Evolutionary conservation across 2,329 filamentous ascomycete genomes (phyloP).

Genomic region (Colletotrichum agaves): DNA sequence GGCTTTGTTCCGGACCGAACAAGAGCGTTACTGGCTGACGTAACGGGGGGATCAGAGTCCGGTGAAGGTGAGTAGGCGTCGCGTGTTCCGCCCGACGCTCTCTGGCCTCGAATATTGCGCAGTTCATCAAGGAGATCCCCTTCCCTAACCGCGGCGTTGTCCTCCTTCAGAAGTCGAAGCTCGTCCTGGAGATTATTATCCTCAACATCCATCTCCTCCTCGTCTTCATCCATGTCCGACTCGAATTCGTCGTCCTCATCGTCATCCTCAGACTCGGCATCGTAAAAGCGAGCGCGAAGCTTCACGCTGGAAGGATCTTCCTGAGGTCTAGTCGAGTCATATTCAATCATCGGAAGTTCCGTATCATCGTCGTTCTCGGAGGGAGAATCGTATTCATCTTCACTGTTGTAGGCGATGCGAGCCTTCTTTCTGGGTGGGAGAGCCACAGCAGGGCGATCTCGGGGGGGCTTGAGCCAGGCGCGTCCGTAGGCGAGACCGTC

Average conservation of each 20-base stretch:
- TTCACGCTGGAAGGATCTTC: conserved; percentile 41
- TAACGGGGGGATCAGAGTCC: not conserved
- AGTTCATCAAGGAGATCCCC: conserved; percentile 38
- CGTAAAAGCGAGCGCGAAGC: conserved; percentile 46
- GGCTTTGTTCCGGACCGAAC: not conserved
- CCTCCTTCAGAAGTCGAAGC: conserved; percentile 54
- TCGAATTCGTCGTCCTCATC: conserved; percentile 40
- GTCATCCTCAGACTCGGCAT: conserved; percentile 43
- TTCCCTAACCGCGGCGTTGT: conserved; percentile 48
- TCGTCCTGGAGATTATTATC: conserved; percentile 48
- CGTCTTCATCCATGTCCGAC: conserved; percentile 30
- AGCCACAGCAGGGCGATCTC: conserved; percentile 71
- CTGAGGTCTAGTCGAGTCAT: conserved; percentile 33
- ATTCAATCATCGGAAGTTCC: conserved; percentile 40
- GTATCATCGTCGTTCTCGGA: conserved; percentile 43
- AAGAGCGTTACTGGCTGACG: conserved; percentile 21
- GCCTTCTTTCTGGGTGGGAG: conserved; percentile 81
- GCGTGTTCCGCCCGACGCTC: not conserved
- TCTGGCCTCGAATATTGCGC: conserved; percentile 13
- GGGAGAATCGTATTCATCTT: conserved; percentile 54
- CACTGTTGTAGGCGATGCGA: conserved; percentile 57
- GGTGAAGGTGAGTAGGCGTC: not conserved
- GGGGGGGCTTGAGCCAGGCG: conserved; percentile 69
- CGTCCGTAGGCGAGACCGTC: conserved; percentile 89
- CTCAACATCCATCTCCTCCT: conserved; percentile 39